Evolutionary conservation across 805 yeast genomes (phyloP).

Genomic region (Jamesozyma jinghongensis): DNA sequence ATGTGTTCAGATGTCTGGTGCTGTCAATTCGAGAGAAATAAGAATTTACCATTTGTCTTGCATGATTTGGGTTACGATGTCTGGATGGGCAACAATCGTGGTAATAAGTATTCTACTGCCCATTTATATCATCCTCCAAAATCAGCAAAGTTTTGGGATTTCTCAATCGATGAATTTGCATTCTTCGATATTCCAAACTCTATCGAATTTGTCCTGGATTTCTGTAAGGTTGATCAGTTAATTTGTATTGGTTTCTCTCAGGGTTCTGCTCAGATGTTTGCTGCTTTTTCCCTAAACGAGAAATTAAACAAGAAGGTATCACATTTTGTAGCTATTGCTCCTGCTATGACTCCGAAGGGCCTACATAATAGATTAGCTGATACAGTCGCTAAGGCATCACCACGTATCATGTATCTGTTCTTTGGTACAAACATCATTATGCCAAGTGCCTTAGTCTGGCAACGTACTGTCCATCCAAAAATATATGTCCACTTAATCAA

Average conservation of each 20-base stretch:
- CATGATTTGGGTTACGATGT: conserved; percentile 85
- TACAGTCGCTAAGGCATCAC: conserved; percentile 65
- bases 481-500: conserved; percentile 49
- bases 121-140: conserved; percentile 43
- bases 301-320: conserved; percentile 47
- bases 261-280: conserved; percentile 91
- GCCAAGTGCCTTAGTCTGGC: conserved; percentile 76
- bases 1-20: conserved; percentile 86
- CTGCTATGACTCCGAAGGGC: conserved; percentile 90
- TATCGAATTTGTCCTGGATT: conserved; percentile 57
- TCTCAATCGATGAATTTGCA: conserved; percentile 86
- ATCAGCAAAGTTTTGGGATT: conserved; percentile 65
- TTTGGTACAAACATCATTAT: conserved; percentile 70
- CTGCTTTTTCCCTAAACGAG: conserved; percentile 60
- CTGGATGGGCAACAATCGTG: conserved; percentile 88
- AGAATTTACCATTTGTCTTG: conserved; percentile 64
- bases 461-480: conserved; percentile 32
- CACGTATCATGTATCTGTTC: conserved; percentile 55
- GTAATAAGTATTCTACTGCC: conserved; percentile 85
- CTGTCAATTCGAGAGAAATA: conserved; percentile 37
- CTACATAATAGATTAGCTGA: conserved; percentile 69
- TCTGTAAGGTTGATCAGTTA: conserved; percentile 38
- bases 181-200: conserved; percentile 81
- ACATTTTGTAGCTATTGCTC: conserved; percentile 74
- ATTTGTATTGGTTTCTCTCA: conserved; percentile 85